Evolutionary conservation across 2,329 filamentous ascomycete species (phyloP).

Genomic region (Penicillium oxalicum): DNA sequence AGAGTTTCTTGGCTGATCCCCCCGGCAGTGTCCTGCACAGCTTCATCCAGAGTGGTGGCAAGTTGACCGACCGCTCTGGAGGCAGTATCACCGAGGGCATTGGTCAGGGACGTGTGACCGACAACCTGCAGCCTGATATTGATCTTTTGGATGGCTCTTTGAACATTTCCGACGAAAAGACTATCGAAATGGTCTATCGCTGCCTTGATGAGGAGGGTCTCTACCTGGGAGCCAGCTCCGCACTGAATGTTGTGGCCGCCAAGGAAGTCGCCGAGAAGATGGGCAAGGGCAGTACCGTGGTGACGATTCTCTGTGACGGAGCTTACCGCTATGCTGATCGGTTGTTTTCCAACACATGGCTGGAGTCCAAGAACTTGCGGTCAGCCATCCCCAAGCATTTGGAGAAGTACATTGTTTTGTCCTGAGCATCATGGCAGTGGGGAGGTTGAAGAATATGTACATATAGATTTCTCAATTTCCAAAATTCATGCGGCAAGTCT

Average conservation of each 20-base stretch:
- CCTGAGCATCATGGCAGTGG: constrained; percentile 40
- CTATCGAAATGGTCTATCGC: constrained; percentile 94
- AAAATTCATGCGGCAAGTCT: not conserved
- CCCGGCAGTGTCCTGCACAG: constrained; percentile 89
- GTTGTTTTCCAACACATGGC: constrained; percentile 86
- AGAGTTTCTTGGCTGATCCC: constrained; percentile 86
- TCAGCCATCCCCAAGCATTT: constrained; percentile 76
- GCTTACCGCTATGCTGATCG: constrained; percentile 96
- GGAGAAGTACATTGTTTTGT: constrained; percentile 90
- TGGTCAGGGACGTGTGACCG: constrained; percentile 92
- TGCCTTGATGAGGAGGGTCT: constrained; percentile 93
- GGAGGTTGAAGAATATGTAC: not conserved
- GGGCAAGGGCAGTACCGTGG: constrained; percentile 81
- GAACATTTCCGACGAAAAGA: constrained; percentile 84
- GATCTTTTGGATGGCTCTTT: constrained; percentile 77
- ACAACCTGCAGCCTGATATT: constrained; percentile 83
- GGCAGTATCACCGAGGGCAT: constrained; percentile 96
- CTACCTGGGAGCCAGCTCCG: constrained; percentile 89
- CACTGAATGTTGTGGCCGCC: constrained; percentile 90
- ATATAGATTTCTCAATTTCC: not conserved
- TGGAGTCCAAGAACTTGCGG: constrained; percentile 77
- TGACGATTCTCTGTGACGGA: constrained; percentile 90
- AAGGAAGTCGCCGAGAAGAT: constrained; percentile 89
- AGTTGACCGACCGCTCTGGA: constrained; percentile 72
- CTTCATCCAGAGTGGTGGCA: constrained; percentile 80